These are phyloP conservation scores for Mucor mucedo DNA, from an alignment of 371 early-diverging fungal genomes.

Conservation along the genomic window DNA sequence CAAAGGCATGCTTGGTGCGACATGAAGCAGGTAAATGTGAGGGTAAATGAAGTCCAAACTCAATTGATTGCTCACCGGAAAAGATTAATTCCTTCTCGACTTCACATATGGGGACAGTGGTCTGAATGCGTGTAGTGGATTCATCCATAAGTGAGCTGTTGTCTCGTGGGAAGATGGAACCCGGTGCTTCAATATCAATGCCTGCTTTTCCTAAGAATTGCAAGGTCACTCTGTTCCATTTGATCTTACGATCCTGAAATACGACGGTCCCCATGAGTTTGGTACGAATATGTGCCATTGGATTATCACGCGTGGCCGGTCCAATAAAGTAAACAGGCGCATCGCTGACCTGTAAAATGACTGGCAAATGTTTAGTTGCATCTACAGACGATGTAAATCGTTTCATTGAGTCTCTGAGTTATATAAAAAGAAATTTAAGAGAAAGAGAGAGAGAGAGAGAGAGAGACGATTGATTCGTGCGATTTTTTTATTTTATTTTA, in stretches of 20 bases:
- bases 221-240: slow-evolving; percentile 54
- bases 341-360: slow-evolving; percentile 21
- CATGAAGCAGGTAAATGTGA: slow-evolving; percentile 41
- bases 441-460: not conserved
- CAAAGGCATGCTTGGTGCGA: slow-evolving; percentile 43
- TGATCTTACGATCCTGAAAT: slow-evolving; percentile 48
- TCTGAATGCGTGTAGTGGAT: slow-evolving; percentile 30
- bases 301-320: slow-evolving; percentile 47
- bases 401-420: slow-evolving; percentile 11
- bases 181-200: slow-evolving; percentile 37
- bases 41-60: slow-evolving; percentile 55
- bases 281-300: slow-evolving; percentile 50
- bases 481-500: not conserved
- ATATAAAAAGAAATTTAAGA: not conserved
- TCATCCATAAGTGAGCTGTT: not conserved
- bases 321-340: slow-evolving; percentile 51
- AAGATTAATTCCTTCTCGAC: slow-evolving; percentile 56
- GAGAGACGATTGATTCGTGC: not conserved
- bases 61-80: slow-evolving; percentile 44
- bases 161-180: slow-evolving; percentile 23
- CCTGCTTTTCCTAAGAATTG: slow-evolving; percentile 48
- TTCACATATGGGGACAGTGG: slow-evolving; percentile 41
- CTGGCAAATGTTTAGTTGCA: slow-evolving; percentile 26
- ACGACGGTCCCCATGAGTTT: slow-evolving; percentile 45
- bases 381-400: slow-evolving; percentile 20